phyloP scores from a whole-genome alignment of 2,329 filamentous ascomycete genomes.

The Ascomycota sp. region DNA sequence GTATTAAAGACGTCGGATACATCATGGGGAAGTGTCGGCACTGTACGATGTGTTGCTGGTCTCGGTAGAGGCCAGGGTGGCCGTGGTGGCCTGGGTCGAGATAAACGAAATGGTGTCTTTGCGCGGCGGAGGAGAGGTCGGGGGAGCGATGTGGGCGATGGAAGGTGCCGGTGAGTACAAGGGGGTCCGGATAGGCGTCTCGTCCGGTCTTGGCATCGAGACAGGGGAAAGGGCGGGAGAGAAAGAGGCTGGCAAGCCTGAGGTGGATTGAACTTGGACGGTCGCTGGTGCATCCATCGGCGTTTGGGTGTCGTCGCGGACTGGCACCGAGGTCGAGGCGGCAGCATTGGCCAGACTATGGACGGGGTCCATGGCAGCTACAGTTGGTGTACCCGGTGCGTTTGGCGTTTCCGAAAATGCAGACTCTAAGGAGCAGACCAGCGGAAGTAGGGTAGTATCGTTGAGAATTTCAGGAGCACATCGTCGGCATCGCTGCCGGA shows the following conservation, averaged over 20 bases:
- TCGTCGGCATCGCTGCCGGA: no score
- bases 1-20: constrained; percentile 30
- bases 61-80: constrained; percentile 21
- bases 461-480: no score
- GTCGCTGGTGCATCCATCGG: constrained; percentile 1
- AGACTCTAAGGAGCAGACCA: no score
- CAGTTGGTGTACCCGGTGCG: no score
- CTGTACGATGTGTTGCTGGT: constrained; percentile 30
- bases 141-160: constrained; percentile 5
- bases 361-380: constrained; percentile 20
- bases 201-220: constrained; percentile 2
- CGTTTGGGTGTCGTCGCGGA: not conserved
- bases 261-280: constrained; percentile 3
- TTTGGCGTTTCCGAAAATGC: no score
- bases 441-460: no score
- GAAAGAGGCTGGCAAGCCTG: constrained; percentile 4
- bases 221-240: constrained; percentile 8
- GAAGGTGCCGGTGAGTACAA: constrained; percentile 4
- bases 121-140: constrained; percentile 13
- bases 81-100: constrained; percentile 28
- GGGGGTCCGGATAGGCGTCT: constrained; percentile 2
- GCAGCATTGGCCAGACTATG: constrained; percentile 15
- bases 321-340: constrained; percentile 4
- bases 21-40: constrained; percentile 33
- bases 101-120: constrained; percentile 34